Percentiles rank a stretch among this genome's conserved stretches.
phyloP scores from a whole-genome alignment of 164 flowering plant genomes.

The Pachysandra terminalis region DNA sequence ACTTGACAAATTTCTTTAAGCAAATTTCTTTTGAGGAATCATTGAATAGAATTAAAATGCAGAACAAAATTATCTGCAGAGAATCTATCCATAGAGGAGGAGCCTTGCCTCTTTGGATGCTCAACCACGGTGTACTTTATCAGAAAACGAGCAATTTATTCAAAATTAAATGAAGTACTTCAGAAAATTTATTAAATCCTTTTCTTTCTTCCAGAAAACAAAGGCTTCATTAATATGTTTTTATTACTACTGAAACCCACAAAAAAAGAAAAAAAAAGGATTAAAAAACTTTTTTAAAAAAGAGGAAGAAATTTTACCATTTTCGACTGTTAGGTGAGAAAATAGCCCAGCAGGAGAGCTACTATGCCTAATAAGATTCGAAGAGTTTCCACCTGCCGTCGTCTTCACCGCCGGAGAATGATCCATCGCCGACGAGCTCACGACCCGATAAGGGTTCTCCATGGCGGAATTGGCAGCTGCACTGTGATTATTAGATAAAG shows the following conservation, averaged over 20 bases:
- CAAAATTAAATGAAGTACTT: background rate
- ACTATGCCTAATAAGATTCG: slow-evolving; percentile 69
- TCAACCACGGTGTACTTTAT: background rate
- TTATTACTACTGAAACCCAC: too few relatives aligned
- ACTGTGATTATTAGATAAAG: slow-evolving; percentile 25
- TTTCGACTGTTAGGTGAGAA: slow-evolving; percentile 41
- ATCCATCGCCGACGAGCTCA: slow-evolving; percentile 28
- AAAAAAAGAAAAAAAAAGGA: background rate
- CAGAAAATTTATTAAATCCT: background rate
- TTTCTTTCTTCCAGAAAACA: background rate
- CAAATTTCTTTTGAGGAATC: background rate
- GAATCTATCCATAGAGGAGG: background rate
- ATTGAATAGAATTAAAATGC: background rate
- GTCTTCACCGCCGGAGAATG: slow-evolving; percentile 27
- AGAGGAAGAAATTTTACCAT: slow-evolving; percentile 36
- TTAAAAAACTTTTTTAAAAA: background rate
- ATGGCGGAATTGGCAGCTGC: slow-evolving; percentile 12
- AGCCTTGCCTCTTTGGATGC: background rate
- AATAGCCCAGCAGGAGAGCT: slow-evolving; percentile 94
- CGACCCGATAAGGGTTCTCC: slow-evolving; percentile 23
- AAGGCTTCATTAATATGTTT: background rate
- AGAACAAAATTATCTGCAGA: background rate
- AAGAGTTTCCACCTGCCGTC: slow-evolving; percentile 23
- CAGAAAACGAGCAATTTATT: background rate
- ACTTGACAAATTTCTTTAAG: background rate